These are phyloP conservation scores for Microbotryum silenes-acaulis DNA, from an alignment of 1,284 basidiomycete species.

Conservation along the genomic window DNA sequence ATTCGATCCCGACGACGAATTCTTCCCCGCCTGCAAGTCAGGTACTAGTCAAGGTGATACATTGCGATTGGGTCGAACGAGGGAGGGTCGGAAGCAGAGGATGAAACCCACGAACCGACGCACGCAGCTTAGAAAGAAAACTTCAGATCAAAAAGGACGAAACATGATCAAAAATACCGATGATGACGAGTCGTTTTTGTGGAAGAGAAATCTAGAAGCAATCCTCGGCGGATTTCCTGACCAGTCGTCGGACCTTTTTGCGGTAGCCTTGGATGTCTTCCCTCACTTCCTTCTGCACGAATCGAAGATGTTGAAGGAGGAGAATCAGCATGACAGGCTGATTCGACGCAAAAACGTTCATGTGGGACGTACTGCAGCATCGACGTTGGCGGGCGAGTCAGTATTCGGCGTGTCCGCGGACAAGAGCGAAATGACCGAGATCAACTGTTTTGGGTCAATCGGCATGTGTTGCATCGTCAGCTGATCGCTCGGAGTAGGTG, in stretches of 20 bases:
- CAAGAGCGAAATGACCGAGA: conserved; percentile 92
- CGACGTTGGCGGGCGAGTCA: conserved; percentile 94
- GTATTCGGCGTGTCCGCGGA: conserved; percentile 86
- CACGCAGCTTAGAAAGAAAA: too few species aligned
- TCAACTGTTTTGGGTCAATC: conserved; percentile 52
- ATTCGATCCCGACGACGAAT: too few species aligned
- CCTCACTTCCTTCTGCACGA: conserved; percentile 64
- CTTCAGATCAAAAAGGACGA: too few species aligned
- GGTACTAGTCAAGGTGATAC: too few species aligned
- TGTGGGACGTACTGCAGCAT: conserved; percentile 57
- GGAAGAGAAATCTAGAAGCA: conserved; percentile 45
- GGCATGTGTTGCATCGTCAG: not conserved
- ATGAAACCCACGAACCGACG: too few species aligned
- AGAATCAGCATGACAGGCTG: too few species aligned
- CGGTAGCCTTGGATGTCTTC: conserved; percentile 72
- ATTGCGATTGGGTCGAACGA: too few species aligned
- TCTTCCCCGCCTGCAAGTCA: too few species aligned
- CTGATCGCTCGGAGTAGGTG: not conserved
- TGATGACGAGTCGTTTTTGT: too few species aligned
- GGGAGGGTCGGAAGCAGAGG: too few species aligned
- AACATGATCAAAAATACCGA: too few species aligned
- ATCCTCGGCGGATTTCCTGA: conserved; percentile 75
- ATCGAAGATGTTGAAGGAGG: not conserved
- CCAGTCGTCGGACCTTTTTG: conserved; percentile 86
- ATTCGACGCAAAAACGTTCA: not conserved